Evolutionary conservation across 1,284 basidiomycete genomes (phyloP), one percentile per base, ranked within the genome.

Genomic region (Tilletia horrida): DNA sequence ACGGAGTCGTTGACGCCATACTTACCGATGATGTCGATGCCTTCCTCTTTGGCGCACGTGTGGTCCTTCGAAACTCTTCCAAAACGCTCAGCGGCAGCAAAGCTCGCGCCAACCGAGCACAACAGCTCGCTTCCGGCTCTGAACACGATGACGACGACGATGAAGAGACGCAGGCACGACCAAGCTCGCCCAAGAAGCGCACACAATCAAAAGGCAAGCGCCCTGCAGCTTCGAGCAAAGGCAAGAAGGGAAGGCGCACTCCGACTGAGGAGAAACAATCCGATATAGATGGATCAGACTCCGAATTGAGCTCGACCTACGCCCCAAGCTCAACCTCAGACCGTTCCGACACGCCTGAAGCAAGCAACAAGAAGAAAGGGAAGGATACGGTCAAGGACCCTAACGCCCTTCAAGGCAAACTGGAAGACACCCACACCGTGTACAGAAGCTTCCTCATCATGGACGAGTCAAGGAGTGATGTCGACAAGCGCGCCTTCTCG

Each of bases 21-120:
- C 84, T 96, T 44, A 92, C 93, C 0, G 94, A 97, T 82, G 95
- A 97, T 74, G 91, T 92, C 0, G 95, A 97, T 76, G 92, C 88
- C 31, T 89, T 97, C 73, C 82, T 97, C 1, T 97, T 97, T 73
- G 94, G 94, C 14, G 92, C 92, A 0, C 85, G 83, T 1, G 87
- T 87, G 52, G 87, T 97, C 31, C 87, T 96, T 70, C 87, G 93
- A 72, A 91, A 91, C 88, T 88, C 70, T 64, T 48, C 63, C n/a
- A 47, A 45, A 44, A 40, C 63, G 7, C 21, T 62, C 8, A 62
- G 61, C 42, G 40, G 61, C 42, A 40, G 35, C 23, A 18, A 44
- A 21, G 40, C 61, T 21, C 43, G 40, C 21, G 61, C 40, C 2
- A 25, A 25, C 4, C 9, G 40, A 16, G 23, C 43, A 21, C 61